These are phyloP conservation scores for Beauveria sp. DNA, from an alignment of 2,329 filamentous ascomycete species.

Conservation along the genomic window DNA sequence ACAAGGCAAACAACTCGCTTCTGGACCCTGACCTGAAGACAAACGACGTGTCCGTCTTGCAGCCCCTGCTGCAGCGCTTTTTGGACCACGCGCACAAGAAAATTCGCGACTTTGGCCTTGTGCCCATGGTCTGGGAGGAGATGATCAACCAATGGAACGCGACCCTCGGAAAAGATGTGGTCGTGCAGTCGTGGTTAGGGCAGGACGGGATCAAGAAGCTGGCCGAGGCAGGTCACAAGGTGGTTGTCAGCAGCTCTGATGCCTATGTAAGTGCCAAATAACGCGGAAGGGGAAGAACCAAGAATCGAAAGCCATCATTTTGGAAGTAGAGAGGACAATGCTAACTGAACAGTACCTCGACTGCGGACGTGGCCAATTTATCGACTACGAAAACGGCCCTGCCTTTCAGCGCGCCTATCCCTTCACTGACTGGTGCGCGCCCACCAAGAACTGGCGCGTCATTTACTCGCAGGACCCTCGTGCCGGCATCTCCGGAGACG, in stretches of 20 bases:
- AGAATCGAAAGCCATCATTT: not conserved
- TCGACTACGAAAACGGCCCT: conserved; percentile 57
- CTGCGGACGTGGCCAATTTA: conserved; percentile 73
- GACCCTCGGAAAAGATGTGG: conserved; percentile 59
- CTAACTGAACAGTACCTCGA: conserved; percentile 59
- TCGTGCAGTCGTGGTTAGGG: conserved; percentile 74
- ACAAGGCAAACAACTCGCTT: conserved; percentile 67
- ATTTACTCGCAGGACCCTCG: conserved; percentile 76
- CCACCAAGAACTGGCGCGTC: conserved; percentile 72
- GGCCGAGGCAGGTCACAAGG: conserved; percentile 57
- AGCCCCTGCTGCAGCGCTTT: conserved; percentile 71
- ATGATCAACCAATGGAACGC: conserved; percentile 74
- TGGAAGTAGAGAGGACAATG: not conserved
- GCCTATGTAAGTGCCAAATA: conserved; percentile 53
- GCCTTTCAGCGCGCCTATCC: conserved; percentile 51
- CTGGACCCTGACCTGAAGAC: conserved; percentile 66
- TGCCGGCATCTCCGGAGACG: conserved; percentile 50
- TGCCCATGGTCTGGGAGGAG: conserved; percentile 82
- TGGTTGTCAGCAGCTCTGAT: conserved; percentile 68
- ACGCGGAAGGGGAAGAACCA: not conserved
- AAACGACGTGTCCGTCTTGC: conserved; percentile 55
- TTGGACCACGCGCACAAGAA: conserved; percentile 62
- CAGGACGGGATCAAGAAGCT: conserved; percentile 52
- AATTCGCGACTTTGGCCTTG: conserved; percentile 55
- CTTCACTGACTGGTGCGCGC: conserved; percentile 74